Evolutionary conservation across 2,329 filamentous ascomycete genomes (phyloP).

Genomic region (Colletotrichum sansevieriae): DNA sequence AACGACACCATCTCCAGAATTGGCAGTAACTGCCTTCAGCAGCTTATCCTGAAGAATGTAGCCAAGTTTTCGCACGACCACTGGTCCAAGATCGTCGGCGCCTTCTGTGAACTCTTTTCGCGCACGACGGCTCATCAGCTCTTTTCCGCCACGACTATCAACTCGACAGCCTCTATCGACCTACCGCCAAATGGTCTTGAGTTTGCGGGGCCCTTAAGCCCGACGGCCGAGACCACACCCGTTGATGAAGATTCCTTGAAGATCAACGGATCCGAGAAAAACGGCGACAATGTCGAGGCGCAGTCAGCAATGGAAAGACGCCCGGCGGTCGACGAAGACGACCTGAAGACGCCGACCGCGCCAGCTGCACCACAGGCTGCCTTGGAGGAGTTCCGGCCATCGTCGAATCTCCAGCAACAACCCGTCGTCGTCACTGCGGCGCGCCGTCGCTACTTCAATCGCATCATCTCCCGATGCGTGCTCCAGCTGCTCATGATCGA

Average conservation of each 20-base stretch:
- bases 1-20: constrained; percentile 99
- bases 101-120: constrained; percentile 96
- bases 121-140: constrained; percentile 94
- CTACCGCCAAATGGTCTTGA: constrained; percentile 66
- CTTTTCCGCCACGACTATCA: constrained; percentile 82
- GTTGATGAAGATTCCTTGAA: constrained; percentile 70
- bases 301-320: constrained; percentile 50
- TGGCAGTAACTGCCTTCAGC: constrained; percentile 97
- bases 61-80: constrained; percentile 88
- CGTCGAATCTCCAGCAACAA: constrained; percentile 83
- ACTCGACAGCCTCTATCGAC: constrained; percentile 64
- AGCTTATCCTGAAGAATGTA: constrained; percentile 96
- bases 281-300: constrained; percentile 48
- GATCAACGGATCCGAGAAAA: constrained; percentile 68
- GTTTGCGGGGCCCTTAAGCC: constrained; percentile 60
- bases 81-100: constrained; percentile 94
- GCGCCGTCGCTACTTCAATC: constrained; percentile 95
- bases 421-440: constrained; percentile 93
- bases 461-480: constrained; percentile 98
- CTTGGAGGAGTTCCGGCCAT: constrained; percentile 90
- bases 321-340: constrained; percentile 52
- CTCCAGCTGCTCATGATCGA: constrained; percentile 99
- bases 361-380: constrained; percentile 54
- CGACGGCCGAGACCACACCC: constrained; percentile 53
- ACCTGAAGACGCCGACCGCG: constrained; percentile 49